Evolutionary conservation across 495 filamentous ascomycete genomes (phyloP).

Genomic region (Friedmanniomyces simplex): DNA sequence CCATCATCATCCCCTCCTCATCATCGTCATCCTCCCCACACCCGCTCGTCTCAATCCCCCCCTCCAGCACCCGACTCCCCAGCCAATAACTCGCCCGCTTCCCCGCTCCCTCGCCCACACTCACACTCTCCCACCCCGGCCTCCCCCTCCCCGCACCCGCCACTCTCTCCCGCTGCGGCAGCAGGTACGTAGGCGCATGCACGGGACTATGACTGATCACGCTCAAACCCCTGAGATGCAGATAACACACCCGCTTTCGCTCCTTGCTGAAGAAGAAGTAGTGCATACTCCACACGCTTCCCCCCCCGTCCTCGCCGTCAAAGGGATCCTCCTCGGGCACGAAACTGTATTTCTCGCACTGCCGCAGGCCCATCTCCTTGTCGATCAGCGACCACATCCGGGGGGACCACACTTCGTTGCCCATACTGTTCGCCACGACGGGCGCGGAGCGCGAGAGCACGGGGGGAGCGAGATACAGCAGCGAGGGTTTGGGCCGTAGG

Average conservation of each 20-base stretch:
- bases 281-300: constrained; percentile 82
- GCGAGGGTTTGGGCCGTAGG: constrained; percentile 50
- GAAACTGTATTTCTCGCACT: constrained; percentile 80
- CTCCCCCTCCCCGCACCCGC: too few relatives aligned
- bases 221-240: constrained; percentile 78
- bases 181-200: constrained; percentile 18
- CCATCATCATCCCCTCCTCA: neutral
- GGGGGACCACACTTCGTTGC: constrained; percentile 57
- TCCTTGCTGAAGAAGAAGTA: constrained; percentile 97
- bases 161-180: too few relatives aligned
- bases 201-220: constrained; percentile 61
- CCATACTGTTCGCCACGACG: constrained; percentile 27
- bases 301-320: constrained; percentile 75
- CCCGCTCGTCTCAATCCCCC: constrained; percentile 21
- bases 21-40: constrained; percentile 25
- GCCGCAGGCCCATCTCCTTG: constrained; percentile 77
- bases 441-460: constrained; percentile 18
- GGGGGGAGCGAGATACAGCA: constrained; percentile 19
- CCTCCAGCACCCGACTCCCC: constrained; percentile 46
- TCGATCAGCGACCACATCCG: constrained; percentile 84
- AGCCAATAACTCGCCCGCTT: constrained; percentile 82
- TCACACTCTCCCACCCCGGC: constrained; percentile 6
- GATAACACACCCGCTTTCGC: constrained; percentile 86
- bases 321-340: constrained; percentile 71
- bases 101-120: constrained; percentile 42